Evolutionary conservation across 2,329 filamentous ascomycete species (phyloP), one percentile per base, ranked within the genome.

Genomic region (Colletotrichum echinochloae): DNA sequence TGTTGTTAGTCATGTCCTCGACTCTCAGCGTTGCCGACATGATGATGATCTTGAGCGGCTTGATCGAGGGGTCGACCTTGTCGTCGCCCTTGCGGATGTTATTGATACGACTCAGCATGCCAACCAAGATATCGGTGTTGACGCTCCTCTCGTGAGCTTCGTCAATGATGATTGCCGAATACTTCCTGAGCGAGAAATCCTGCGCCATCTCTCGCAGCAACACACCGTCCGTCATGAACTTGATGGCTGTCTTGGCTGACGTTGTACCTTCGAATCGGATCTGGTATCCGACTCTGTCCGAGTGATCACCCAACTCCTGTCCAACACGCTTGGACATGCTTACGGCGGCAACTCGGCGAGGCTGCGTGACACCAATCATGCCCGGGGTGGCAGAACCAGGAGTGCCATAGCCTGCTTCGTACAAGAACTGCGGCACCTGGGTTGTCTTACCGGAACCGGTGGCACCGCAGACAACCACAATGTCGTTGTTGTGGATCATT

Each of bases 141-240:
- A 98, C 93, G 76, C 94, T 98, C 76, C 97, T 90, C 80, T 99
- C 96, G 83, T 99, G 96, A 1, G 96, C 96, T 81, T 99, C 96
- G 76, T 99, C 96, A 71, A 99, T 95, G 59, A 99, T 89, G 62
- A 99, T 93, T 18, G 92, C 93, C 0, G 95, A 98, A 80, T 99
- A 99, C 75, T 97, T 97, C 60, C 88, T 89, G 54, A 99, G 83
- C 0, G 94, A 87, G 77, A 98, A 94, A 78, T 99, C 96, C 74
- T 96, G 91, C 0, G 93, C 91, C 64, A 98, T 92, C 80, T 99
- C 96, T 66, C 96, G 91, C 12, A 99, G 87, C 70, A 99, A 84
- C 35, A 99, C 94, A 87, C 96, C 96, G 80, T 99, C 96, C 0
- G 96, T 99, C 95, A 99, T 98, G 82, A 98, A 99, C 79, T 99